Evolutionary conservation across 441 rosid genomes (phyloP), one percentile per base, ranked within the genome.

Genomic region (Gossypium schwendimanii): DNA sequence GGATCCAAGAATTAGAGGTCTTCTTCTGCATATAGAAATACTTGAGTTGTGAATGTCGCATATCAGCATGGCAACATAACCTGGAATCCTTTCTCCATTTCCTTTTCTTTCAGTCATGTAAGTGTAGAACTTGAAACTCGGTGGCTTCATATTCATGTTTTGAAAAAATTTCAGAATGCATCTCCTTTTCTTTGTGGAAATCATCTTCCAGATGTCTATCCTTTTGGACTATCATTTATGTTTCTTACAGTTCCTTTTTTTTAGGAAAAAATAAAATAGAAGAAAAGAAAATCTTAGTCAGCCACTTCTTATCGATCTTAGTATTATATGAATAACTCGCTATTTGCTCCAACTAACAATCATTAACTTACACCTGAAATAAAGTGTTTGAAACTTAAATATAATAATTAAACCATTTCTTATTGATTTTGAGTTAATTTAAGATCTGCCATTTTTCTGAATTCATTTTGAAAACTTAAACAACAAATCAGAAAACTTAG

Each of bases 1-100:
- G 89, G 81, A 82, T 75, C 79, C 70, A 77, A 80, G 73, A 86
- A 80, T 41, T 85, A 85, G 76, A 20, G 26, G 68, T n/a, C 6
- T 0, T 12, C 31, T 14, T 41, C 18, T 21, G 17, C 69, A 64
- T 3, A 44, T n/a, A 44, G 41, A 26, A 20, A 44, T 44, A 44
- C 69, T 20, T 12, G 11, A 23, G 18, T 44, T 9, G 1, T 44
- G 45, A 12, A 41, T 10, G 52, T 41, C 33, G 12, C 52, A 44
- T 2, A 15, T 11, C 54, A 20, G 54, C 18, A 5, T 64, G 44
- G 61, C 17, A 20, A 18, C 5, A 55, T 21, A 14, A 9, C 33
- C 69, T 41, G 17, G 20, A 2, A 63, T 41, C 50, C 28, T 41
- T 41, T 63, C 69, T 18, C 28, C 11, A 0, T 41, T 59, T 65